Base-by-base conservation (phyloP, 139 green algal genomes). In the Coelastrella sp. region DNA sequence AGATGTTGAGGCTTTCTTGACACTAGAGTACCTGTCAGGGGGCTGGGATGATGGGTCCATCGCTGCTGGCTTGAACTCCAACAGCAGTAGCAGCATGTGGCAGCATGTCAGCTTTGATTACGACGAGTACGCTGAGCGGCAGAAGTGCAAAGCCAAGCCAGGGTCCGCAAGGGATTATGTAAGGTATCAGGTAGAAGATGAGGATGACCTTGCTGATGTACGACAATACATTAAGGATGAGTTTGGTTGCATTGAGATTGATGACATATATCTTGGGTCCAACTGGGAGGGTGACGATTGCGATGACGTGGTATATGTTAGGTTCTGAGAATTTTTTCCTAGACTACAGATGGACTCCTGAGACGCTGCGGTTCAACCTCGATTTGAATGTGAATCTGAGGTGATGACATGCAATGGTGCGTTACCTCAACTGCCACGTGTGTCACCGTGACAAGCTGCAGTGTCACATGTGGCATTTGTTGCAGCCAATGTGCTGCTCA, bases 131-230 rank as follows among this genome's bases (percentile, higher is more conserved):
- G 48, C 53, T 71, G 75, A 51, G 53, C 35, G 37, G 25, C 7
- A 63, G 7, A 69, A 43, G 75, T 37, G 40, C 37, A 41, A 53
- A 23, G 37, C 35, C 5, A 69, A 40, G 35, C 30, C 48, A 8
- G 53, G 53, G 51, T 69, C 75, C 37, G 75, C 75, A 6, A 38
- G 53, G 8, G 53, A 82, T 15, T 82, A 82, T 40, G 75, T 82
- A 13, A 69, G 15, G 3, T 82, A 82, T 32, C 5, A 30, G n/a
- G 40, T 34, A 4, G 60, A 43, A 63, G 60, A 76, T 30, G 78
- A 53, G 35, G 75, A 59, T 57, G 35, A 35, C 23, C 25, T 48
- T 32, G 51, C 35, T 6, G n/a, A 62, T 38, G 43, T 79, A 17
- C 27, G 32, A 5, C 17, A 64, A 9, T n/a, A 9, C 21, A 64